Conservation (phyloP, 2,329 filamentous ascomycete genomes). For the Ambrosiella cleistominuta region DNA sequence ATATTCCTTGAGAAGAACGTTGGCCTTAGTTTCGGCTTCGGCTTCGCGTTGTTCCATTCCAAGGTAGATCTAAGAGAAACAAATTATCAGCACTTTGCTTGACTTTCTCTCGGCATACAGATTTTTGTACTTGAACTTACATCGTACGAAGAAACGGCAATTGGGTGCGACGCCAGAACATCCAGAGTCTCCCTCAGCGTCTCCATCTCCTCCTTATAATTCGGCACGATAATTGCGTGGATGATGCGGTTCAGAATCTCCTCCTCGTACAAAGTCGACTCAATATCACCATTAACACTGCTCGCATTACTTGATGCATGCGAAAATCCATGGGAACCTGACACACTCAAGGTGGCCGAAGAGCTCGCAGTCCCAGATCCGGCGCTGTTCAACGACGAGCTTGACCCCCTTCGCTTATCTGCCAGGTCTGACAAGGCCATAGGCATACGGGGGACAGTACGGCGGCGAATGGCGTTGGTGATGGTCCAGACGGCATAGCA, state of each 20-base stretch:
- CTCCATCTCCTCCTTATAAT: constrained; percentile 57
- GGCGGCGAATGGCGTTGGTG: constrained; percentile 31
- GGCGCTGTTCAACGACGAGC: constrained; percentile 37
- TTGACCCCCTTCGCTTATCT: constrained; percentile 32
- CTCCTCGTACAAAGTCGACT: constrained; percentile 13
- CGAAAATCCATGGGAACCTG: constrained; percentile 15
- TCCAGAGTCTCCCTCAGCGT: constrained; percentile 51
- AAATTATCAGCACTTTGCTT: not conserved
- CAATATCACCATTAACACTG: constrained; percentile 33
- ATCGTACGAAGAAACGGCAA: constrained; percentile 48
- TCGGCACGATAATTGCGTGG: constrained; percentile 53
- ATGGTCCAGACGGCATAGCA: constrained; percentile 44
- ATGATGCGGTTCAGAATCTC: constrained; percentile 29
- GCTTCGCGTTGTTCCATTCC: constrained; percentile 56
- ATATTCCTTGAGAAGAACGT: constrained; percentile 43
- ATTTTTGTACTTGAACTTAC: constrained; percentile 29
- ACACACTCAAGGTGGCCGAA: not conserved
- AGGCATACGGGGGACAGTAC: constrained; percentile 21
- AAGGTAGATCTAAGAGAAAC: constrained; percentile 40
- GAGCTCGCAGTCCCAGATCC: not conserved
- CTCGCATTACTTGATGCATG: constrained; percentile 29
- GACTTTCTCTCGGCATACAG: not conserved
- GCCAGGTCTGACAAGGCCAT: constrained; percentile 31
- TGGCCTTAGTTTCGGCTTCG: constrained; percentile 42
- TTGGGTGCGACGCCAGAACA: constrained; percentile 48